Base-by-base conservation (phyloP, 2,329 filamentous ascomycete genomes). In the Xylaria arbuscula region DNA sequence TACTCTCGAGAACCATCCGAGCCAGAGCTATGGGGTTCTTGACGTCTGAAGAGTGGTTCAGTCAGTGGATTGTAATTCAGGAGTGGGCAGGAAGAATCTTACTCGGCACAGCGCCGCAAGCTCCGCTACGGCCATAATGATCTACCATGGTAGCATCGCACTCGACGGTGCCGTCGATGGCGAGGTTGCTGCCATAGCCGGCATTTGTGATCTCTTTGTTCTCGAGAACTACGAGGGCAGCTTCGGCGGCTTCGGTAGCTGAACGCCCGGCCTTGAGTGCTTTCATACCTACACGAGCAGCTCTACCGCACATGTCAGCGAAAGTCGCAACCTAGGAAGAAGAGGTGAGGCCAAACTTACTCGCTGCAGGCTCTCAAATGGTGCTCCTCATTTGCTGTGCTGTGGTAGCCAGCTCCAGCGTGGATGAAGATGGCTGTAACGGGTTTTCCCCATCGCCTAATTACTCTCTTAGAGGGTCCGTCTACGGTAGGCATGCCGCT, bases 161-260 rank as follows among this genome's bases (percentile, higher is more conserved):
- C 79, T 99, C 96, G 13, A 98, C 96, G 0, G 90, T 88, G 1
- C 96, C 96, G 73, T 98, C 92, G 70, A 97, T 92, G 53, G 93
- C 91, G 28, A 99, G 84, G 76, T 99, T 99, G 81, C 96, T 99
- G 55, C 97, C 96, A 78, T 92, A 98, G 0, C 96, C 96, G 45
- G 95, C 93, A 79, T 99, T 99, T 42, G 97, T 99, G 72, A 99
- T 97, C 76, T 98, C 94, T 66, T 92, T 90, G 78, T 99, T 93
- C 81, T 99, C 96, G 19, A 99, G 88, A 22, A 93, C 85, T 73
- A 91, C 93, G 75, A 99, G 89, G 36, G 96, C 93, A 59, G 92
- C 91, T 80, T 98, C 96, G 24, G 98, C 92, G 17, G 94, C 96
- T 77, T 98, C 93, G 3, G 95, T 86, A 4, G 96, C 93, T 50